phyloP scores from a whole-genome alignment of 352 stramenopile species.

The Pythium phragmitis region DNA sequence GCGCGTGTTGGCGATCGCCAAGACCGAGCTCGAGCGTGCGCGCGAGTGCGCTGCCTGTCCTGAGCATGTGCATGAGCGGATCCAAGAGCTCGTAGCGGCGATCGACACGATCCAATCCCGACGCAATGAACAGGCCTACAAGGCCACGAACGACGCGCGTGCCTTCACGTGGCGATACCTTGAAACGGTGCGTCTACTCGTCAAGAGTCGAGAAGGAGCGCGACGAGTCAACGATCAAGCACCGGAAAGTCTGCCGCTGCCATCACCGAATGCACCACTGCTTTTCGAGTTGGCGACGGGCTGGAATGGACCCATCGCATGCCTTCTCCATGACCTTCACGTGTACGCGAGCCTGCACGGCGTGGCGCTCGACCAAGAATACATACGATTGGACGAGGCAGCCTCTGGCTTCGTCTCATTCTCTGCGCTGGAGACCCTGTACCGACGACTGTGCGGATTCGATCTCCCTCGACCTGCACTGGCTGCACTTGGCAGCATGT shows the following conservation, averaged over 20 bases:
- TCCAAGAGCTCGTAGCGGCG: conserved; percentile 36
- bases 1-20: conserved; percentile 48
- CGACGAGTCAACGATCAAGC: not conserved
- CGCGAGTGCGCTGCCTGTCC: conserved; percentile 9
- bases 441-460: conserved; percentile 25
- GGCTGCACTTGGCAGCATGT: conserved; percentile 11
- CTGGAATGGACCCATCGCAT: conserved; percentile 44
- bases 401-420: conserved; percentile 23
- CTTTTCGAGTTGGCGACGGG: conserved; percentile 34
- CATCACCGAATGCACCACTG: conserved; percentile 25
- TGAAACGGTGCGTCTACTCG: conserved; percentile 33
- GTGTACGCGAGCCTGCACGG: conserved; percentile 26
- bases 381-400: conserved; percentile 26
- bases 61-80: not conserved
- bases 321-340: conserved; percentile 41
- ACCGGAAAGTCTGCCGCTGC: conserved; percentile 9
- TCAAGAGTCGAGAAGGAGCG: not conserved
- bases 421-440: conserved; percentile 21
- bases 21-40: conserved; percentile 38
- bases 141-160: conserved; percentile 32
- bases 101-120: conserved; percentile 40
- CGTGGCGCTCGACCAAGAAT: conserved; percentile 29
- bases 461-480: not conserved
- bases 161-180: conserved; percentile 54
- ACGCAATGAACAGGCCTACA: conserved; percentile 37